phyloP scores from a whole-genome alignment of 331 rosid species.

The Stylosanthes scabra region DNA sequence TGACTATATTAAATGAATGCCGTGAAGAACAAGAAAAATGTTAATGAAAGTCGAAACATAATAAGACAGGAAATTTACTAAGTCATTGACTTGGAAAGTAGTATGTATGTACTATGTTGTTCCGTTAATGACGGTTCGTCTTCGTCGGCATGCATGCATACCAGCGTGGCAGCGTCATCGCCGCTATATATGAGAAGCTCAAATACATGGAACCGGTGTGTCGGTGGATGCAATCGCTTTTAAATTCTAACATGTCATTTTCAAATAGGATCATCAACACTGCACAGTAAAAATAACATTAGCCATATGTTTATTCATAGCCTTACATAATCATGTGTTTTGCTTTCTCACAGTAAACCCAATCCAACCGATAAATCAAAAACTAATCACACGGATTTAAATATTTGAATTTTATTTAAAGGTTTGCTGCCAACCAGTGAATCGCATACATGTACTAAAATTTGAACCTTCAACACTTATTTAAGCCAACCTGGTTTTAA shows the following conservation, averaged over 20 bases:
- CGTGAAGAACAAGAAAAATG: neutral
- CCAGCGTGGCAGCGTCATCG: neutral
- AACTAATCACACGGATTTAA: too few relatives aligned
- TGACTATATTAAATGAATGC: neutral
- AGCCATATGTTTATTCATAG: too few relatives aligned
- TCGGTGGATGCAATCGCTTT: neutral
- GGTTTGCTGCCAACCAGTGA: too few relatives aligned
- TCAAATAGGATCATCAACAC: neutral
- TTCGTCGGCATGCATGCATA: neutral
- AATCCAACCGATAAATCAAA: too few relatives aligned
- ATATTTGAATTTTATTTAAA: too few relatives aligned
- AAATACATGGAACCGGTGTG: neutral
- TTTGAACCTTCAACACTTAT: too few relatives aligned
- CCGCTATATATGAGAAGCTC: neutral
- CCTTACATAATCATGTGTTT: too few relatives aligned
- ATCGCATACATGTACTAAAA: too few relatives aligned
- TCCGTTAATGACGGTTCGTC: neutral
- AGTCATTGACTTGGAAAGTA: neutral
- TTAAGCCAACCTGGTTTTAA: too few relatives aligned
- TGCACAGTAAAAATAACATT: too few relatives aligned
- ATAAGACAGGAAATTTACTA: neutral
- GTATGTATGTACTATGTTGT: neutral
- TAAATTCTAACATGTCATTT: neutral
- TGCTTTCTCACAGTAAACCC: too few relatives aligned
- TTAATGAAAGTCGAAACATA: neutral